Evolutionary conservation across 2,329 filamentous ascomycete genomes (phyloP).

Genomic region (Venturia carpophila): DNA sequence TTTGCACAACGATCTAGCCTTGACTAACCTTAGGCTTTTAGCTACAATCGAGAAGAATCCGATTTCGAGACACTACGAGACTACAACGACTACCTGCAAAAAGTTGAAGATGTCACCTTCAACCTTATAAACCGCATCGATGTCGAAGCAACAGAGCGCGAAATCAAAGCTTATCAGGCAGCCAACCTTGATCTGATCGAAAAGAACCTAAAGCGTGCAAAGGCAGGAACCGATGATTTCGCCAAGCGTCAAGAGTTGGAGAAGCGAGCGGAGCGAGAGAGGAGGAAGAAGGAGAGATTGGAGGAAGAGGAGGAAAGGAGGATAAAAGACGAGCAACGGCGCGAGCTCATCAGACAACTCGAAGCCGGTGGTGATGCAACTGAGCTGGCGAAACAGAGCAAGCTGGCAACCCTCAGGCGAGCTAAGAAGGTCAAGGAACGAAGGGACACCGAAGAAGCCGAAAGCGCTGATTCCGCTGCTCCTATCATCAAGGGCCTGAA

Average conservation of each 20-base stretch:
- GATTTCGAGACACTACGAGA: slow-evolving; percentile 79
- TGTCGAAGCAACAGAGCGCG: slow-evolving; percentile 52
- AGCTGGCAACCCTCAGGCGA: slow-evolving; percentile 4
- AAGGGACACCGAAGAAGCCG: slow-evolving; percentile 18
- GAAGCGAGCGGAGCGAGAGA: slow-evolving; percentile 34
- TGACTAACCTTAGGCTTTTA: slow-evolving; percentile 27
- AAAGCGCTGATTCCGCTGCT: slow-evolving; percentile 24
- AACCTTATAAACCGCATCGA: slow-evolving; percentile 71
- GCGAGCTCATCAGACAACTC: slow-evolving; percentile 61
- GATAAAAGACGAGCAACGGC: slow-evolving; percentile 16
- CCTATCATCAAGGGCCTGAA: slow-evolving; percentile 47
- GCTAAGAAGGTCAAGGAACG: slow-evolving; percentile 14
- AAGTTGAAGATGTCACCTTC: slow-evolving; percentile 82
- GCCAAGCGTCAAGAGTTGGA: slow-evolving; percentile 39
- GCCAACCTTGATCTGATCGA: slow-evolving; percentile 56
- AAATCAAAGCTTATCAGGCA: slow-evolving; percentile 62
- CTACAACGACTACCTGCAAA: slow-evolving; percentile 92
- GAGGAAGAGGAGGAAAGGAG: slow-evolving; percentile 56
- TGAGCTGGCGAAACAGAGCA: slow-evolving; percentile 41
- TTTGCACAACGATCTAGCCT: slow-evolving; percentile 13
- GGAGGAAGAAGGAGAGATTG: slow-evolving; percentile 53
- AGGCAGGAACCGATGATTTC: slow-evolving; percentile 41
- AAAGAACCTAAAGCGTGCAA: slow-evolving; percentile 42
- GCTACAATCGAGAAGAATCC: slow-evolving; percentile 82
- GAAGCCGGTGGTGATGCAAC: slow-evolving; percentile 56